Base-by-base conservation (phyloP, 176 grass and related monocot genomes). In the Tuctoria greenei region DNA sequence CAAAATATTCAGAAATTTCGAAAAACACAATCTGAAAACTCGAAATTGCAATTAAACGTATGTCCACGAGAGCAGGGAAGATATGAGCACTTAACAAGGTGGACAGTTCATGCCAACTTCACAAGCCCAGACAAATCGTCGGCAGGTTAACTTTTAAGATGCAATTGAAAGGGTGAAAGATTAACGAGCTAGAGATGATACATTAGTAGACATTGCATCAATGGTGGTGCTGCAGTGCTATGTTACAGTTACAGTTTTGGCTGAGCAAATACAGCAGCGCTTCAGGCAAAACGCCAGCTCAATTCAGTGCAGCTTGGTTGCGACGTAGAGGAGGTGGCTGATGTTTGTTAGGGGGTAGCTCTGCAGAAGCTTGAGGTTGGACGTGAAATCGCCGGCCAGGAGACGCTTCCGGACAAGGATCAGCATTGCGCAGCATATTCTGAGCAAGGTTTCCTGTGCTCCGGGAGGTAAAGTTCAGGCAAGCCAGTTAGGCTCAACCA, bases 391-490 rank as follows among this genome's bases (percentile, higher is more conserved):
- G 2, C 90, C 88, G 2, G 80, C 83, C 77, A 93, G 60, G 17
- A 97, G 86, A 37, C 88, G 88, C 75, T 82, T 97, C 47, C 90
- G 87, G 76, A 88, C 85, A 31, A 93, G 90, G 73, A 97, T 97
- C 88, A 93, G 69, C 90, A 97, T 97, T 23, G 83, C 90, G 35
- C 93, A 93, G 74, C 94, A 97, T 85, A 91, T 88, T 97, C 94
- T 87, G 35, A 97, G 91, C 83, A 97, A 74, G 65, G 94, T 93
- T 81, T 91, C 85, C 91, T 97, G 86, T 61, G 80, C 41, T 21
- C 34, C 47, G 4, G 6, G 59, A 78, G 40, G 26, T 10, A 31
- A n/a, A n/a, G n/a, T n/a, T n/a, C n/a, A n/a, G n/a, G n/a, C n/a
- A 52, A 26, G 47, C 67, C n/a, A n/a, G n/a, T 84, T 64, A 60